Evolutionary conservation across 208 protist species (phyloP).

Genomic region (Trypanosomatidae sp.): DNA sequence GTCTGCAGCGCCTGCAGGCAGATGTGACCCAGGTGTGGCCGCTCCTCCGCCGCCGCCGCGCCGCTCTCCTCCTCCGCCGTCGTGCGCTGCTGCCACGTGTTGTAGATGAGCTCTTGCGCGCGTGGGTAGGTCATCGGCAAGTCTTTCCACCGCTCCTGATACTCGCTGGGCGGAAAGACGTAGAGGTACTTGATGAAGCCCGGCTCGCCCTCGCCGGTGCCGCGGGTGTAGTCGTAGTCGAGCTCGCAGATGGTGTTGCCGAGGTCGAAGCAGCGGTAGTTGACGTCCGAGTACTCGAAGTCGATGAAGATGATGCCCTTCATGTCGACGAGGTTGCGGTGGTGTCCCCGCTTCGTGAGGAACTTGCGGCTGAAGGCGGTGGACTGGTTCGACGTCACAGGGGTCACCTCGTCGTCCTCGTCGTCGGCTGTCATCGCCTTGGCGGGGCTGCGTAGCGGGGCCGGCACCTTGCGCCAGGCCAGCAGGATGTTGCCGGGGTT

Average conservation of each 20-base stretch:
- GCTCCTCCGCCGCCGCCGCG: slow-evolving; percentile 1
- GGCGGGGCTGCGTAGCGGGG: slow-evolving; percentile 24
- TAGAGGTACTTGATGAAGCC: slow-evolving; percentile 83
- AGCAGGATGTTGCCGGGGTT: slow-evolving; percentile 85
- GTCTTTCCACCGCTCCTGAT: slow-evolving; percentile 44
- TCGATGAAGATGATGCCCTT: slow-evolving; percentile 81
- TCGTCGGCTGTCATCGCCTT: slow-evolving; percentile 16
- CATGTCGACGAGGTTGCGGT: slow-evolving; percentile 70
- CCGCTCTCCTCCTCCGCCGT: slow-evolving; percentile 3
- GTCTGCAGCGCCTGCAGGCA: slow-evolving; percentile 29
- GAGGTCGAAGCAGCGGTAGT: slow-evolving; percentile 84
- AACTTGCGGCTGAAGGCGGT: slow-evolving; percentile 62
- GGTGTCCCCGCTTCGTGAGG: slow-evolving; percentile 54
- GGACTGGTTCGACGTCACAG: slow-evolving; percentile 42
- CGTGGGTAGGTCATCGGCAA: slow-evolving; percentile 72
- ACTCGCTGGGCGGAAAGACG: slow-evolving; percentile 48
- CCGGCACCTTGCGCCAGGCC: slow-evolving; percentile 51
- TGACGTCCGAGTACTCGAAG: slow-evolving; percentile 87
- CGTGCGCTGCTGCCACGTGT: slow-evolving; percentile 42
- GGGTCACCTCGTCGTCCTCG: slow-evolving; percentile 49
- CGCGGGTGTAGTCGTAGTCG: slow-evolving; percentile 84
- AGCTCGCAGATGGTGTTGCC: slow-evolving; percentile 87
- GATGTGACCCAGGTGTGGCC: slow-evolving; percentile 29
- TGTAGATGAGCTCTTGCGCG: slow-evolving; percentile 66
- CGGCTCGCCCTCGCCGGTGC: slow-evolving; percentile 56